These are phyloP conservation scores for Podila minutissima DNA, from an alignment of 192 early-diverging fungal species.

Conservation along the genomic window DNA sequence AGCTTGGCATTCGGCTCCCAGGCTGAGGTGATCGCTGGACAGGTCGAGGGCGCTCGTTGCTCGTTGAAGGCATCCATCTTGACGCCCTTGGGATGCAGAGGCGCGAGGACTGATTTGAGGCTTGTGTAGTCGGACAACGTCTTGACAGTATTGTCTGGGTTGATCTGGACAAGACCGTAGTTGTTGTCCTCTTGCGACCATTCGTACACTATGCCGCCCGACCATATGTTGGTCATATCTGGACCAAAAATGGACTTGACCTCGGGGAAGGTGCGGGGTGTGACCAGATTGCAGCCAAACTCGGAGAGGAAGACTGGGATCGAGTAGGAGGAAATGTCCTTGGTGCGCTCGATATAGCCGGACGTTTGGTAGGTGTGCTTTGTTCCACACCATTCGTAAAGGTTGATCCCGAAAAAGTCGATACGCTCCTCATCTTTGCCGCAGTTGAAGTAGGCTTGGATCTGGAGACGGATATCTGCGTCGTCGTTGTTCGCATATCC, in stretches of 20 bases:
- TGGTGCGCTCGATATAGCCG: conserved; percentile 72
- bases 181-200: conserved; percentile 79
- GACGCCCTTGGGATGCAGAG: conserved; percentile 65
- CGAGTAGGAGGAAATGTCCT: conserved; percentile 66
- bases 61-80: conserved; percentile 64
- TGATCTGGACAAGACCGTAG: conserved; percentile 76
- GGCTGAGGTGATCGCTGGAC: conserved; percentile 52
- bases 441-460: conserved; percentile 79
- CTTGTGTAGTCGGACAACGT: conserved; percentile 68
- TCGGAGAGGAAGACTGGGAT: conserved; percentile 79
- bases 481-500: conserved; percentile 85
- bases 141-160: conserved; percentile 49
- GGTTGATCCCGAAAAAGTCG: conserved; percentile 80
- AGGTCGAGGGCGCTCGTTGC: conserved; percentile 50
- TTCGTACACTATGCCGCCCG: conserved; percentile 81
- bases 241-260: conserved; percentile 72
- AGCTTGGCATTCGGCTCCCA: conserved; percentile 68
- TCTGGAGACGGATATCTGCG: conserved; percentile 68
- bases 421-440: conserved; percentile 65
- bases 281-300: conserved; percentile 79
- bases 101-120: conserved; percentile 63
- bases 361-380: conserved; percentile 66
- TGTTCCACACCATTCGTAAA: conserved; percentile 84
- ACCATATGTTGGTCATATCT: conserved; percentile 72
- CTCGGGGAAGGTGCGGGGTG: conserved; percentile 75